These are phyloP conservation scores for Cladophialophora psammophila DNA, from an alignment of 2,329 filamentous ascomycete genomes.

Conservation along the genomic window DNA sequence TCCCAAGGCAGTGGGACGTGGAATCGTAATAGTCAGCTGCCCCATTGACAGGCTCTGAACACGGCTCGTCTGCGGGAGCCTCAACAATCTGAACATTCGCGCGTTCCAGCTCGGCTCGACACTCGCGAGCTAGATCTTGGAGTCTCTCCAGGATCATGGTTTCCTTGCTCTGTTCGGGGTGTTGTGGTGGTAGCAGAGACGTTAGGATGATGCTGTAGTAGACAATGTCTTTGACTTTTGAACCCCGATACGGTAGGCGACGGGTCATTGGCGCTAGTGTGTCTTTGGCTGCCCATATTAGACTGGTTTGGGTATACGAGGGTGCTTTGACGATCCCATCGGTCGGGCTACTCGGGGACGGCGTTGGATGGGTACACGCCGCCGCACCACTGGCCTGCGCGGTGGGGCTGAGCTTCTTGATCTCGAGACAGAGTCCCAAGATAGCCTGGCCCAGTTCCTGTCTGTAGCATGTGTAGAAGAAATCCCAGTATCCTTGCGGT, in stretches of 20 bases:
- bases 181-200: constrained; percentile 26
- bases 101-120: constrained; percentile 22
- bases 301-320: constrained; percentile 28
- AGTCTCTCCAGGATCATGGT: constrained; percentile 21
- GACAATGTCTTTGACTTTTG: constrained; percentile 37
- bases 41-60: too few relatives aligned
- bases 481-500: constrained; percentile 40
- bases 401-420: constrained; percentile 28
- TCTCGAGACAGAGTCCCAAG: constrained; percentile 36
- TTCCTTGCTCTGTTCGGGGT: constrained; percentile 9
- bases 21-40: not conserved
- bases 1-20: not conserved
- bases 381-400: not conserved
- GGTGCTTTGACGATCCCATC: constrained; percentile 9
- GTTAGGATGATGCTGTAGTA: constrained; percentile 36
- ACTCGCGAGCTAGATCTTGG: constrained; percentile 23
- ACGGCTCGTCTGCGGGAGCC: not conserved
- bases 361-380: not conserved
- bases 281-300: constrained; percentile 35
- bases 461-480: constrained; percentile 38
- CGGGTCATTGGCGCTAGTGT: constrained; percentile 37
- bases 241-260: constrained; percentile 31
- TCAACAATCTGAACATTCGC: constrained; percentile 12
- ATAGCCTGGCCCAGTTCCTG: constrained; percentile 35
- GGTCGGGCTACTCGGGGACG: not conserved